Evolutionary conservation across 2,329 filamentous ascomycete genomes (phyloP), one percentile per base, ranked within the genome.

Genomic region (Aspergillus unguis): DNA sequence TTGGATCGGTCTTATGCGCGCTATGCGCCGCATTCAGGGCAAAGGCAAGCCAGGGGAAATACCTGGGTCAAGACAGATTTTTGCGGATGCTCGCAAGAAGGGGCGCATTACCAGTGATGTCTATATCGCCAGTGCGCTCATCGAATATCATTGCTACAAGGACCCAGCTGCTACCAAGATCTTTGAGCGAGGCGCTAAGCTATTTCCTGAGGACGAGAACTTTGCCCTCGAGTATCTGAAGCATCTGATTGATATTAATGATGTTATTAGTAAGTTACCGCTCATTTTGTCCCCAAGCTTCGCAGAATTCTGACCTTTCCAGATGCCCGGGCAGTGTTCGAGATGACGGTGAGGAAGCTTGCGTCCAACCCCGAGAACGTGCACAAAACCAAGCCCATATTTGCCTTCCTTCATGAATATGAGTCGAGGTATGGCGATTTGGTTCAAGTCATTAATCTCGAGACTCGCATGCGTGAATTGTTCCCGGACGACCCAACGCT

Each of bases 201-300:
- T 99, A 9, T 99, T 97, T 66, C 92, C 92, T 0, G 90, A 95
- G 44, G 92, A 97, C 64, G 92, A 96, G 69, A 81, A 85, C 53
- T 97, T 97, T 72, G 90, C 95, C 58, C 81, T 99, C 47, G 92
- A 97, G 71, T 97, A 99, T 70, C 80, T 99, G 63, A 96, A 96
- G 75, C 94, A 96, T 71, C 77, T 99, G 54, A 88, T 97, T 63
- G 87, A 88, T 9, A 90, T 89, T 67, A 92, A 95, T 62, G 94
- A 99, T 71, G 86, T 91, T 44, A 96, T 90, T 31, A 96, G 90
- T 95, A 80, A 80, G 88, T 80, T 31, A 1, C 31, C 11, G 32
- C 11, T 37, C 17, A 17, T 17, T 1, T 3, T 26, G 36, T 28
- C 23, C 7, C 10, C 0, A 10, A 6, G 29, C 7, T 4, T n/a